A percentile compares a stretch with the other conserved stretches of the same genome.
These are phyloP conservation scores for Pelargonium citronellum DNA, from an alignment of 441 rosid genomes.

Conservation along the genomic window DNA sequence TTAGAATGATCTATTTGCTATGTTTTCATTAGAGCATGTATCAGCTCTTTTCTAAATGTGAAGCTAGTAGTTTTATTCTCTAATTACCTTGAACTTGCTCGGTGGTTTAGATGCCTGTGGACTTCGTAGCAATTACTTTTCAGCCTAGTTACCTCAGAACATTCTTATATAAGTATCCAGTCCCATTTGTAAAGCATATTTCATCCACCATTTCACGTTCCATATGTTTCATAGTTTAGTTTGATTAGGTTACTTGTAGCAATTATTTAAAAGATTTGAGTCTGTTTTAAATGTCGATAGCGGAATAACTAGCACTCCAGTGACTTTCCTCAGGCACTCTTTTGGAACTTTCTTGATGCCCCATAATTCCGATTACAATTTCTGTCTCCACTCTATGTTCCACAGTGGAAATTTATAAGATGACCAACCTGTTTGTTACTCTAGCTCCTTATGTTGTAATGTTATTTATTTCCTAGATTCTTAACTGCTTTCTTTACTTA, in stretches of 20 bases:
- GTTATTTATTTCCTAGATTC: too few species aligned
- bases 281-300: too few species aligned
- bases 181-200: not conserved
- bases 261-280: too few species aligned
- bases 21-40: not conserved
- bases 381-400: too few species aligned
- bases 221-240: not conserved
- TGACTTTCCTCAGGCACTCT: too few species aligned
- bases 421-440: too few species aligned
- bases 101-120: not conserved
- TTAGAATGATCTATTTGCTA: not conserved
- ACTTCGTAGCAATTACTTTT: not conserved
- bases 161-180: not conserved
- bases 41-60: constrained; percentile 3
- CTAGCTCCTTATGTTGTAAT: too few species aligned
- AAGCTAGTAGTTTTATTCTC: not conserved
- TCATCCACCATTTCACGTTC: not conserved
- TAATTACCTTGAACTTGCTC: constrained; percentile 4
- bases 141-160: not conserved
- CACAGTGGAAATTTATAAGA: too few species aligned
- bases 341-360: too few species aligned
- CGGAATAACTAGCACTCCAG: too few species aligned
- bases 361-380: too few species aligned
- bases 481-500: too few species aligned
- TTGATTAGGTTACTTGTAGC: constrained; percentile 1